A percentile compares a stretch with the other conserved stretches of the same genome.
These are phyloP conservation scores for Clonostachys solani DNA, from an alignment of 2,329 filamentous ascomycete species.

Conservation along the genomic window DNA sequence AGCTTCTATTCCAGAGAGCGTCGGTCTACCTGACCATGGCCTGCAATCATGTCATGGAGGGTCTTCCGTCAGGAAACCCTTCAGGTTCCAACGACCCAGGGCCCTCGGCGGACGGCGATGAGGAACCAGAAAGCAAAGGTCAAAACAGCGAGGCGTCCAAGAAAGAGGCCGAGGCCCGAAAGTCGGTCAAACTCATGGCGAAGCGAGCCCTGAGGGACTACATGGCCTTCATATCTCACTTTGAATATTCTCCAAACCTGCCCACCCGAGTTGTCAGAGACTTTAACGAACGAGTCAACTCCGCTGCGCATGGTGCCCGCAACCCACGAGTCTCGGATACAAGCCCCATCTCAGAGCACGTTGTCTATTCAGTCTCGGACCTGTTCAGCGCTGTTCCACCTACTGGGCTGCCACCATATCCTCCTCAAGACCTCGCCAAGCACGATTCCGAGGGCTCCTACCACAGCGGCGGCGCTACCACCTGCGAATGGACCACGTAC, in stretches of 20 bases:
- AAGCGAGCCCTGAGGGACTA: conserved; percentile 76
- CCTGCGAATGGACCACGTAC: conserved; percentile 51
- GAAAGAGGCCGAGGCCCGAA: conserved; percentile 36
- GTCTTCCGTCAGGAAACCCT: neutral
- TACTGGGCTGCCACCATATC: conserved; percentile 63
- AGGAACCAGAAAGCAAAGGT: conserved; percentile 4
- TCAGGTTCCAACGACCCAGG: neutral
- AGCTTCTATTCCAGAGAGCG: conserved; percentile 73
- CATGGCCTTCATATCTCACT: conserved; percentile 63
- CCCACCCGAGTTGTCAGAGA: conserved; percentile 55
- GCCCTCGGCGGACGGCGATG: no score
- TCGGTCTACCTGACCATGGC: conserved; percentile 69
- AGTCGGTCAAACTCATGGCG: conserved; percentile 67
- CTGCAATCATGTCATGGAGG: conserved; percentile 49
- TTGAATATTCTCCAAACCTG: conserved; percentile 75
- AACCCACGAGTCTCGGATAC: conserved; percentile 21
- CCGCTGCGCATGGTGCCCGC: conserved; percentile 43
- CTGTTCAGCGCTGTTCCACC: conserved; percentile 70
- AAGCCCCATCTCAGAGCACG: conserved; percentile 22
- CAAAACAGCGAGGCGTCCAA: conserved; percentile 1
- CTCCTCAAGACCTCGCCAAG: conserved; percentile 34
- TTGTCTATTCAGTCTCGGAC: conserved; percentile 44
- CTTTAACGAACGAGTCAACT: conserved; percentile 52
- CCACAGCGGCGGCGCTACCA: conserved; percentile 17
- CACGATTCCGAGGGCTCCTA: conserved; percentile 15